A percentile compares a stretch with the other conserved stretches of the same genome.
Conservation (phyloP, 805 yeast genomes). For the Cyberlindnera amylophila region DNA sequence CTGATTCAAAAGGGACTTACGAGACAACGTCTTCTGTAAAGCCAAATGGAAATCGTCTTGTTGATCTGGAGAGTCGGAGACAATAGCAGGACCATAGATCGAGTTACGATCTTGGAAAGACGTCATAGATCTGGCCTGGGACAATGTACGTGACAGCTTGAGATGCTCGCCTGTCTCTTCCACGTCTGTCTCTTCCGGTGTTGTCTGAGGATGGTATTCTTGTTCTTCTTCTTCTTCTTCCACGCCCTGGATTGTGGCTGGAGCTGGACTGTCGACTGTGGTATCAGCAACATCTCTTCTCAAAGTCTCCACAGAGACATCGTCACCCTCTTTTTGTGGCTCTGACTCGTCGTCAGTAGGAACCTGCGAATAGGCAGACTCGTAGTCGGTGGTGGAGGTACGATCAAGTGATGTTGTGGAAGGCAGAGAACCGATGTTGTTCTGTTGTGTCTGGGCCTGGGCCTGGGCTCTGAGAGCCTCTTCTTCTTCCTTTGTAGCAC, state of each 20-base stretch:
- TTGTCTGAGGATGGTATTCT: not conserved
- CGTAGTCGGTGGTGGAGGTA: conserved; percentile 18
- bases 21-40: conserved; percentile 23
- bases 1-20: conserved; percentile 20
- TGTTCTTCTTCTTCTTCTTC: not conserved
- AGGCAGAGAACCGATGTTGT: conserved; percentile 2
- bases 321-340: conserved; percentile 1
- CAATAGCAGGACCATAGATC: conserved; percentile 22
- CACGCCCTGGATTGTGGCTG: not conserved
- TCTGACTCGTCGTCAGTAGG: conserved; percentile 7
- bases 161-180: conserved; percentile 2
- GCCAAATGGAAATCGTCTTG: conserved; percentile 25
- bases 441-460: not conserved
- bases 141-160: conserved; percentile 8
- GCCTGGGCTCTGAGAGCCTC: conserved; percentile 18
- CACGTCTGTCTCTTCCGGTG: not conserved
- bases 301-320: conserved; percentile 1
- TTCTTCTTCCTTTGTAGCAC: conserved; percentile 30
- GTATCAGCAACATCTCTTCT: conserved; percentile 2
- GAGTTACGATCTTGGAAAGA: conserved; percentile 17
- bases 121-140: conserved; percentile 13
- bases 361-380: conserved; percentile 23
- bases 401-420: conserved; percentile 7
- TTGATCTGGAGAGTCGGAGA: conserved; percentile 9
- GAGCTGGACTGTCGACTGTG: too few species aligned